Base-by-base conservation (phyloP, 2,329 filamentous ascomycete genomes). In the Aspergillus sp. region DNA sequence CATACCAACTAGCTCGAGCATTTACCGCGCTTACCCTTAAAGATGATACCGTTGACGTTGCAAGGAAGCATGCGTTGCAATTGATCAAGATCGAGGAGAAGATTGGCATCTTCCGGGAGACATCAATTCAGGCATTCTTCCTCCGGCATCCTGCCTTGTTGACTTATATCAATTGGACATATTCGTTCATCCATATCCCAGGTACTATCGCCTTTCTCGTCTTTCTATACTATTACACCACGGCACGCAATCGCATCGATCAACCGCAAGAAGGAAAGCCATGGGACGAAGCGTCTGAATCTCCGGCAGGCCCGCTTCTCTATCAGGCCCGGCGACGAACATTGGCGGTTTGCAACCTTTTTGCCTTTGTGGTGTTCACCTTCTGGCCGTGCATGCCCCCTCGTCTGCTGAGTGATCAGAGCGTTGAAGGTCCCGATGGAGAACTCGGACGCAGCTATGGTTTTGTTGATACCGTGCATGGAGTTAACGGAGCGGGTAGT, bases 151-250 rank as follows among this genome's bases (percentile, higher is more conserved):
- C 81, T 1, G 61, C 70, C 23, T 58, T 84, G 38, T 78, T 89
- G 72, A 78, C 74, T 55, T 86, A 79, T 79, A 85, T 83, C 57
- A 88, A 88, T 67, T 78, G 84, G 59, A 76, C 80, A 23, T 88
- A 88, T 68, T 87, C 84, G 5, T 88, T 87, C 67, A 86, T 89
- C 59, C 85, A 88, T 64, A 88, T 88, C 49, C 85, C 85, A 0
- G 85, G 84, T 12, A 88, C 84, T 5, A 88, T 88, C 54, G 74
- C 84, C 41, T 89, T 87, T 60, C 72, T 82, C 20, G 74, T 81
- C 33, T 77, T 80, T 60, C 75, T 88, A 4, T 88, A 81, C 69
- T 86, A 85, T 69, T 78, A 84, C 61, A 87, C 83, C 42, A 86
- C 82, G 20, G 83, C 81, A 6, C 75, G 76, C 45, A 79, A 79